phyloP scores from a whole-genome alignment of 2,329 filamentous ascomycete genomes.

The Ramularia endophylla region DNA sequence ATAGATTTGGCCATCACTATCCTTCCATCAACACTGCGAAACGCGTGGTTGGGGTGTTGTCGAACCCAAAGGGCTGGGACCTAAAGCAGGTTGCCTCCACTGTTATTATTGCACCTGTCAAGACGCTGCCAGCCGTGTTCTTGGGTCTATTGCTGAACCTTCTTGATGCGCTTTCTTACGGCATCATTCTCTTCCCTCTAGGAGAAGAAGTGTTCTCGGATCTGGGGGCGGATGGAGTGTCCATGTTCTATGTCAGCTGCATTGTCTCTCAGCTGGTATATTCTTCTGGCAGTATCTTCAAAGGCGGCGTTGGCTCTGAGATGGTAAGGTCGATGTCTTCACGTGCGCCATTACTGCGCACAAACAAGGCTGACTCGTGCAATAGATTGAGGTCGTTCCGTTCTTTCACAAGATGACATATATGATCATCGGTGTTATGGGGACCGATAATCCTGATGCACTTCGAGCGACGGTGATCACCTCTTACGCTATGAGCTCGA shows the following conservation, averaged over 20 bases:
- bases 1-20: conserved; percentile 26
- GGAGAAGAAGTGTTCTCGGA: conserved; percentile 79
- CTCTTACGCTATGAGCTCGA: conserved; percentile 81
- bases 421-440: conserved; percentile 73
- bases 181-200: conserved; percentile 83
- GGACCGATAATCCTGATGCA: conserved; percentile 72
- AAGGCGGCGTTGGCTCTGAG: conserved; percentile 87
- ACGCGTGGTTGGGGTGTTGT: conserved; percentile 32
- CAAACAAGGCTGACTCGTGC: conserved; percentile 37
- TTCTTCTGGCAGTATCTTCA: conserved; percentile 83
- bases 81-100: conserved; percentile 57
- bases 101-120: conserved; percentile 59
- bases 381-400: conserved; percentile 81
- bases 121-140: conserved; percentile 76
- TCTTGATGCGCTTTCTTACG: conserved; percentile 90
- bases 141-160: conserved; percentile 88
- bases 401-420: conserved; percentile 99
- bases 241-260: conserved; percentile 98
- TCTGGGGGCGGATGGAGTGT: conserved; percentile 88
- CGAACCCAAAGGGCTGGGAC: conserved; percentile 67
- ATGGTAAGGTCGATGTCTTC: conserved; percentile 50
- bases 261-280: conserved; percentile 90
- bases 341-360: background rate
- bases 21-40: conserved; percentile 18
- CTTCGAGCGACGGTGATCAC: conserved; percentile 93